Evolutionary conservation across 164 flowering plant species (phyloP).

Genomic region (Echeveria elegans): DNA sequence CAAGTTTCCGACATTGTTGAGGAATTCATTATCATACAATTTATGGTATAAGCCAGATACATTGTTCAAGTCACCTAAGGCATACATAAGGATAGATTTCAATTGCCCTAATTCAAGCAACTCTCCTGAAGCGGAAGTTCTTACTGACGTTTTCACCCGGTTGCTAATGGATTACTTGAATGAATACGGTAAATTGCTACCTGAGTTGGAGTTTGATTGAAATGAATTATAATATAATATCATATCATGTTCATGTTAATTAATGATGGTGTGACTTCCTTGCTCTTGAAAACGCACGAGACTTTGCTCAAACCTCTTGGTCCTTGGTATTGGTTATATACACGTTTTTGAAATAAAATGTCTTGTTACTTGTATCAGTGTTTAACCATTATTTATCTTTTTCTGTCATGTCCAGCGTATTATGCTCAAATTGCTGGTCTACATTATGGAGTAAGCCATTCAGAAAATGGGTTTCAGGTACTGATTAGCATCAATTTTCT

Average conservation of each 20-base stretch:
- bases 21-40: constrained; percentile 60
- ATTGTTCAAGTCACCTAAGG: constrained; percentile 74
- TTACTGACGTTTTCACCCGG: constrained; percentile 63
- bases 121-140: constrained; percentile 77
- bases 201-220: neutral
- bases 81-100: constrained; percentile 71
- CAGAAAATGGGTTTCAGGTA: constrained; percentile 84
- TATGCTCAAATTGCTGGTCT: constrained; percentile 97
- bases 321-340: no score
- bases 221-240: neutral
- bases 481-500: neutral
- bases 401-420: constrained; percentile 51
- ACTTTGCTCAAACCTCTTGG: neutral
- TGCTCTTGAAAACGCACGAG: neutral
- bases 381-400: neutral
- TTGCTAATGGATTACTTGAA: constrained; percentile 86
- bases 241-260: neutral
- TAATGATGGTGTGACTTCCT: neutral
- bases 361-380: neutral
- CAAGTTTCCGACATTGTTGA: constrained; percentile 49
- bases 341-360: no score
- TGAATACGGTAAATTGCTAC: constrained; percentile 73
- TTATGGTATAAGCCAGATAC: constrained; percentile 93
- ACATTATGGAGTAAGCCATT: constrained; percentile 43
- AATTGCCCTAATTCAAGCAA: constrained; percentile 63